Base-by-base conservation (phyloP, 1,284 basidiomycete genomes). In the Trametes hirsuta region DNA sequence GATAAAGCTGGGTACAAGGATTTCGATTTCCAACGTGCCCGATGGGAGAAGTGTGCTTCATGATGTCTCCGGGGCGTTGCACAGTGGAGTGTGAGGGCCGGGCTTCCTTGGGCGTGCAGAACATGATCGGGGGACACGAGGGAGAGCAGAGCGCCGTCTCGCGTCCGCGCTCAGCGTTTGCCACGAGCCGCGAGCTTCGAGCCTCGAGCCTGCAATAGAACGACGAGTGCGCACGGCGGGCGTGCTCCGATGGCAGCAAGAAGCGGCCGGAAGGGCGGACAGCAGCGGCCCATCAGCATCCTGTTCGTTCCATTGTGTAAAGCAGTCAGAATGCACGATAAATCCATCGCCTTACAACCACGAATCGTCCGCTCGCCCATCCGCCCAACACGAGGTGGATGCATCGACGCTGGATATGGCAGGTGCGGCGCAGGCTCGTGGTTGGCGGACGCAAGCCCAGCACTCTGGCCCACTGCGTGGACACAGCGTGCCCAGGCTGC, bases 101-200 rank as follows among this genome's bases (percentile, higher is more conserved):
- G 81, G 79, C 77, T 77, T 77, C 76, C 74, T 78, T 75, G 70
- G 72, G 74, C 77, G 81, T 80, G 78, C 77, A 76, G 79, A 74
- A n/a, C 71, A 75, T 82, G 86, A 88, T 90, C 85, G 83, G 80
- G 76, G 74, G 73, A 80, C 82, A 85, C 87, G 81, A 84, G 82
- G 85, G 75, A 65, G 67, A 65, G 72, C 76, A 78, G 83, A 80
- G 77, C 78, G 78, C 78, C 77, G 73, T 72, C 64, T 71, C 70
- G 71, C 74, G 72, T 72, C 75, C 30, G 30, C 30, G 30, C 30
- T 30, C 30, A 30, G 30, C 30, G 5, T 30, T 8, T 5, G 30
- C 30, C 30, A 30, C 30, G 30, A 30, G 30, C 30, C 30, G 8
- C 30, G 30, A 30, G 30, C 30, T 8, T 30, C 30, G 30, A 30